phyloP scores from a whole-genome alignment of 2,329 filamentous ascomycete genomes.

The Nectriaceae sp. region DNA sequence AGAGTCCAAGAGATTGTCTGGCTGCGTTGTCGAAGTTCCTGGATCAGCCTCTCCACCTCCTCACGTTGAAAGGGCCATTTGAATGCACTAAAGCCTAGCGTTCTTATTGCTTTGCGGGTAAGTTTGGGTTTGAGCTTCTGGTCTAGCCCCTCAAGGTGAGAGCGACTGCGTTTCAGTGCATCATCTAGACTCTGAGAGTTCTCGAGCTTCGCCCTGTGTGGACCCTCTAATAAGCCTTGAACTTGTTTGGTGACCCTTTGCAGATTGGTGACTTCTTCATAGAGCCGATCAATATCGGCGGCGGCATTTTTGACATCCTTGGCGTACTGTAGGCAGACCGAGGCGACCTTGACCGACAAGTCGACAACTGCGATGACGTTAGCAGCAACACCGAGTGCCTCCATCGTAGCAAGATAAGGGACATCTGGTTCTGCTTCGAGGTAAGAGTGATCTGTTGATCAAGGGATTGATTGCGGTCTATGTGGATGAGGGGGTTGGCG shows the following conservation, averaged over 20 bases:
- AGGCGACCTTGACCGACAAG: slow-evolving; percentile 2
- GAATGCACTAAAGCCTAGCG: too few species aligned
- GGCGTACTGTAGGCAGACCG: slow-evolving; percentile 2
- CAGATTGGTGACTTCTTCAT: slow-evolving; percentile 3
- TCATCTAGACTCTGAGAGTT: slow-evolving; percentile 1
- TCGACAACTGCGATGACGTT: too few species aligned
- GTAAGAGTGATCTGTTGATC: too few species aligned
- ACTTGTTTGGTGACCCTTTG: neutral
- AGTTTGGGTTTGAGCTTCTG: neutral
- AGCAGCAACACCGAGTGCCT: too few species aligned
- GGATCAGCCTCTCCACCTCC: too few species aligned
- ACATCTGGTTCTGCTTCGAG: too few species aligned
- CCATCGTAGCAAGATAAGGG: neutral
- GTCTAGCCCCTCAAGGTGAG: neutral
- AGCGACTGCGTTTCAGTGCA: neutral
- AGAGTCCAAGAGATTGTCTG: slow-evolving; percentile 3
- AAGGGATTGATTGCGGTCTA: too few species aligned
- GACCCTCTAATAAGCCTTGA: too few species aligned
- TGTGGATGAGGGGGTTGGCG: too few species aligned
- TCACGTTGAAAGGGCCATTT: too few species aligned
- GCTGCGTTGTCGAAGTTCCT: too few species aligned
- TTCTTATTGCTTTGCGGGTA: too few species aligned
- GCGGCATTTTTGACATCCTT: slow-evolving; percentile 6
- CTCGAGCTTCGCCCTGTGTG: neutral
- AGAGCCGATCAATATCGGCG: neutral